Percentiles rank a stretch among this genome's conserved stretches.
These are phyloP conservation scores for Globisporangium paddicum DNA, from an alignment of 352 stramenopile species.

Conservation along the genomic window DNA sequence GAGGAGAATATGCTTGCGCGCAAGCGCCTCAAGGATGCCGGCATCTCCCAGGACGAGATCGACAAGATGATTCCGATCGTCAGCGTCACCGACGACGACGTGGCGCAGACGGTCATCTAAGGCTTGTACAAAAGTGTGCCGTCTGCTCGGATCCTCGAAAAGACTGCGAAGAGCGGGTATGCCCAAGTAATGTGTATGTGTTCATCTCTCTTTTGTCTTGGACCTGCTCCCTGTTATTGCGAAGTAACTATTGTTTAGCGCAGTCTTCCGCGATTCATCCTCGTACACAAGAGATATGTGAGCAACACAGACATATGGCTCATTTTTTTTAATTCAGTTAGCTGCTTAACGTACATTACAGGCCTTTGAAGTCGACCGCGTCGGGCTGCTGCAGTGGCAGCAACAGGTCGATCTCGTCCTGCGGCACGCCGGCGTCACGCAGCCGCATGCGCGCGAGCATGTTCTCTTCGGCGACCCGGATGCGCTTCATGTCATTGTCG, in stretches of 20 bases:
- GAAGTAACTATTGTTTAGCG: too few species aligned
- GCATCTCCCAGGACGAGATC: constrained; percentile 16
- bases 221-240: neutral
- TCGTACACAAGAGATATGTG: neutral
- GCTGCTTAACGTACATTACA: neutral
- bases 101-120: constrained; percentile 7
- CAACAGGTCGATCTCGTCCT: constrained; percentile 14
- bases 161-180: too few species aligned
- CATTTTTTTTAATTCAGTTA: neutral
- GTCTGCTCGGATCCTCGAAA: neutral
- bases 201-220: neutral
- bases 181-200: neutral
- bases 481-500: constrained; percentile 16
- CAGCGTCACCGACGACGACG: neutral
- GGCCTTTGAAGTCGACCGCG: neutral
- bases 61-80: constrained; percentile 15
- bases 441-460: constrained; percentile 38
- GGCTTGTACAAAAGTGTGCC: neutral
- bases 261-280: too few species aligned
- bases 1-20: constrained; percentile 31
- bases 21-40: constrained; percentile 40
- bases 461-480: constrained; percentile 14
- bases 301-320: neutral
- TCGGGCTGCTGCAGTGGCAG: constrained; percentile 11
- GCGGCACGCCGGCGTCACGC: constrained; percentile 25